These are phyloP conservation scores for Lepidium africanum DNA, from an alignment of 345 rosid species.

Conservation along the genomic window DNA sequence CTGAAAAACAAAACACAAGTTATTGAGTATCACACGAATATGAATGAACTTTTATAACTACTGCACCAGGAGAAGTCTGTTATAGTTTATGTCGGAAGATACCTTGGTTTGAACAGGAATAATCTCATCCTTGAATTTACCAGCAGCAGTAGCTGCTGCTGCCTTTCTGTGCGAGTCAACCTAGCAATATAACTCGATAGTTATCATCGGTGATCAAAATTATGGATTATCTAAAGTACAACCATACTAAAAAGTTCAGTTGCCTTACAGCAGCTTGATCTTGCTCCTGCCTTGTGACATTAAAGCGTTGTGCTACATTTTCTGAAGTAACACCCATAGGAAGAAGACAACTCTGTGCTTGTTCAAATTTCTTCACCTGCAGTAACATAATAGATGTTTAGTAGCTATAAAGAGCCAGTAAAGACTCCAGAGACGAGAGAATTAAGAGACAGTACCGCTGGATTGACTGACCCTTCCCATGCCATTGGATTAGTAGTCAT, in stretches of 20 bases:
- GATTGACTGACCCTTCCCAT: conserved; percentile 91
- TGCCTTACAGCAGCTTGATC: conserved; percentile 96
- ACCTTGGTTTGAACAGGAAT: conserved; percentile 94
- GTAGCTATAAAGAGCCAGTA: neutral
- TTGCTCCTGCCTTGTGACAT: conserved; percentile 91
- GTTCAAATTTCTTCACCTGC: conserved; percentile 66
- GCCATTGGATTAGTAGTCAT: conserved; percentile 89
- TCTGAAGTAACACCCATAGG: conserved; percentile 99
- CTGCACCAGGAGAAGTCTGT: neutral
- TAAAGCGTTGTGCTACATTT: conserved; percentile 91
- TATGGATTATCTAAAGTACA: neutral
- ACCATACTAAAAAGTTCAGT: conserved; percentile 6
- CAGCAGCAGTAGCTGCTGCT: conserved; percentile 93
- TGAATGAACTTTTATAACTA: neutral
- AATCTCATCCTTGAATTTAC: conserved; percentile 93
- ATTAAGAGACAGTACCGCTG: conserved; percentile 47
- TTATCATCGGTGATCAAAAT: neutral
- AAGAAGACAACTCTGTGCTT: conserved; percentile 91
- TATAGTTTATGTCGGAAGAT: conserved; percentile 1
- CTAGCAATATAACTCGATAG: conserved; percentile 30
- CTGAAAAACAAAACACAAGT: conserved; percentile 35
- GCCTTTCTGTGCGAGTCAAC: conserved; percentile 98
- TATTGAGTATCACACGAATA: neutral
- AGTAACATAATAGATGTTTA: conserved; percentile 6
- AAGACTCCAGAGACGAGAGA: neutral